These are phyloP conservation scores for Paramecium octaurelia DNA, from an alignment of 73 alveolate species.

Conservation along the genomic window DNA sequence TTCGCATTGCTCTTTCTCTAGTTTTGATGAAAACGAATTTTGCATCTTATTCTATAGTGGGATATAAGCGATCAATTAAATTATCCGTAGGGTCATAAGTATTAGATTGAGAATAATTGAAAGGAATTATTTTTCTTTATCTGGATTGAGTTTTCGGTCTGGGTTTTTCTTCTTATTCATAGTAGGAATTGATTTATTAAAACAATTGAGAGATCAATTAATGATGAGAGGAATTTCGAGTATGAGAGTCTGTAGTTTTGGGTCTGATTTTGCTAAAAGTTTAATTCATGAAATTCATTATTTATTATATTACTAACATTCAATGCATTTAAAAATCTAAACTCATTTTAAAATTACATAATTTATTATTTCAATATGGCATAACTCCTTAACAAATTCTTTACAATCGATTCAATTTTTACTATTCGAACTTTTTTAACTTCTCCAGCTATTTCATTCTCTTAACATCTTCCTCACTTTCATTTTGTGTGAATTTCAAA, in stretches of 20 bases:
- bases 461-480: not conserved
- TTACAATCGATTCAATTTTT: not conserved
- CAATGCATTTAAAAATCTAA: not conserved
- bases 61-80: constrained; percentile 1
- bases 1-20: not conserved
- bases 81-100: not conserved
- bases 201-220: not conserved
- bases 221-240: not conserved
- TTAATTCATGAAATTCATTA: not conserved
- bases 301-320: not conserved
- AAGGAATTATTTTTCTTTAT: not conserved
- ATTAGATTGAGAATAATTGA: not conserved
- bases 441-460: not conserved
- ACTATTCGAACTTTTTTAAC: not conserved
- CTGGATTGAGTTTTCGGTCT: not conserved
- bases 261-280: not conserved
- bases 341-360: not conserved
- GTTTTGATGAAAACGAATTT: not conserved
- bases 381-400: not conserved
- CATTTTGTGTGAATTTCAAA: not conserved
- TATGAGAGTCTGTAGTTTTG: not conserved
- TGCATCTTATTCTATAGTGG: not conserved
- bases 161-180: not conserved
- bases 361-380: not conserved
- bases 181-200: not conserved